These are phyloP conservation scores for Chalciporus chontae DNA, from an alignment of 768 basidiomycete genomes.

Conservation along the genomic window DNA sequence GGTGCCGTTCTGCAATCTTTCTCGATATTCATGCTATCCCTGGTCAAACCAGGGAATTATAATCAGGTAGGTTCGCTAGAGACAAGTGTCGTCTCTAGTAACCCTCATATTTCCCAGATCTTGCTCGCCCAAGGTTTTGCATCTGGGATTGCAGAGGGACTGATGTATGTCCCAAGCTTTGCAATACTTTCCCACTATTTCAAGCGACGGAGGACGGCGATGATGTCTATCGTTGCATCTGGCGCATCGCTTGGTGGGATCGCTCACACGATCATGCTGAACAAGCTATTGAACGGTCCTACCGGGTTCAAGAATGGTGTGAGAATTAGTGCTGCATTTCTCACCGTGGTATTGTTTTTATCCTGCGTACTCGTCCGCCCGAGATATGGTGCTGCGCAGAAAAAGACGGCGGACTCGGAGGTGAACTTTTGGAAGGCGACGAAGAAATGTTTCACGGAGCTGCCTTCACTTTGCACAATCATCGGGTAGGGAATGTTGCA, in stretches of 20 bases:
- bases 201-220: conserved; percentile 35
- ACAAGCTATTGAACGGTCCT: conserved; percentile 38
- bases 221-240: conserved; percentile 44
- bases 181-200: conserved; percentile 46
- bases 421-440: conserved; percentile 15
- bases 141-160: conserved; percentile 39
- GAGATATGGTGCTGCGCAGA: conserved; percentile 17
- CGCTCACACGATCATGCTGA: conserved; percentile 59
- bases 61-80: conserved; percentile 28
- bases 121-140: conserved; percentile 46
- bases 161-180: conserved; percentile 43
- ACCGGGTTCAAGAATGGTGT: conserved; percentile 44
- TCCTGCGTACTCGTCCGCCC: conserved; percentile 38
- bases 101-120: conserved; percentile 23
- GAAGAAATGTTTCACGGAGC: conserved; percentile 21
- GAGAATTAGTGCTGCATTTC: conserved; percentile 38
- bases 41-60: conserved; percentile 32
- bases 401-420: neutral
- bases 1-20: conserved; percentile 28
- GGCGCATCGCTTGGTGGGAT: conserved; percentile 53
- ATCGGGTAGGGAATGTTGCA: conserved; percentile 13
- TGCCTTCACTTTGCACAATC: conserved; percentile 24
- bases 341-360: conserved; percentile 34
- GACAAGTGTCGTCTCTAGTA: neutral
- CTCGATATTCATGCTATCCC: conserved; percentile 37